phyloP scores from a whole-genome alignment of 2,329 filamentous ascomycete species.

The Cladosporium sp. region DNA sequence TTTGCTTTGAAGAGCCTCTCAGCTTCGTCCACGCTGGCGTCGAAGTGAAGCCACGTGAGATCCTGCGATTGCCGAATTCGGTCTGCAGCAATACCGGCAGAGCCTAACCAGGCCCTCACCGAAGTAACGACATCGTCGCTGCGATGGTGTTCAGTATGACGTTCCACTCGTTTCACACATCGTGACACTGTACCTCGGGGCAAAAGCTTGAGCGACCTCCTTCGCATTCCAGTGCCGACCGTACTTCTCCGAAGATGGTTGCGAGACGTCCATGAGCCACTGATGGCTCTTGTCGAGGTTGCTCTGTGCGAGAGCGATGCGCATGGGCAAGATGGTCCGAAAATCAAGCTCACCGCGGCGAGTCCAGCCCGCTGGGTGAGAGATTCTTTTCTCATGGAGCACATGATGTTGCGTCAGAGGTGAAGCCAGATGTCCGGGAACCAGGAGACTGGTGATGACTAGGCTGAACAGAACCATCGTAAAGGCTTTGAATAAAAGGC shows the following conservation, averaged over 20 bases:
- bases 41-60: conserved; percentile 52
- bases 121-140: conserved; percentile 42
- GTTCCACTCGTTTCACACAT: conserved; percentile 8
- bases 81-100: conserved; percentile 45
- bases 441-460: conserved; percentile 17
- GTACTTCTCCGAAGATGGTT: conserved; percentile 39
- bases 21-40: conserved; percentile 50
- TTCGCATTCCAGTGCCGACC: conserved; percentile 41
- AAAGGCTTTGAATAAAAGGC: not conserved
- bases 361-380: conserved; percentile 26
- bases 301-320: conserved; percentile 31
- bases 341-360: conserved; percentile 24
- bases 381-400: conserved; percentile 29
- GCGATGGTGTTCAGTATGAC: conserved; percentile 11
- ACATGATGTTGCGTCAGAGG: conserved; percentile 21
- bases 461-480: conserved; percentile 22
- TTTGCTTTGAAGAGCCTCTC: conserved; percentile 51
- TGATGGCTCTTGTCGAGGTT: conserved; percentile 31
- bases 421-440: conserved; percentile 19
- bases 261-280: conserved; percentile 35
- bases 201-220: conserved; percentile 40
- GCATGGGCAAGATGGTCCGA: conserved; percentile 30
- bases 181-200: conserved; percentile 29
- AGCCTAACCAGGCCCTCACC: conserved; percentile 51
- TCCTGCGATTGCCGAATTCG: conserved; percentile 49